phyloP scores from a whole-genome alignment of 768 basidiomycete species.

The Clathrus columnatus region DNA sequence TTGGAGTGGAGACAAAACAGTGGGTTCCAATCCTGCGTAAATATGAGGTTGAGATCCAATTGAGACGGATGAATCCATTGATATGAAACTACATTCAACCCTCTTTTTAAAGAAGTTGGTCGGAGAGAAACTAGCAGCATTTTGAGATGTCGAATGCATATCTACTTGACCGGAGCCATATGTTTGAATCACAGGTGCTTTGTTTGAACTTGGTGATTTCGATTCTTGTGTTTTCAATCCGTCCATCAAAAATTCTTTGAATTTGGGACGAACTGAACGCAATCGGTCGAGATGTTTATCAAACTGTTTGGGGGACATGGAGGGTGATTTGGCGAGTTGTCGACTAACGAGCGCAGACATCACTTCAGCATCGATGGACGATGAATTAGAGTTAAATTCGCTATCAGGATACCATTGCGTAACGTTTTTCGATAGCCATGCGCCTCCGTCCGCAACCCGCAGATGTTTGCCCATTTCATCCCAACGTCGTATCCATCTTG shows the following conservation, averaged over 20 bases:
- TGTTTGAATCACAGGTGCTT: slow-evolving; percentile 15
- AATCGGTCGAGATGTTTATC: slow-evolving; percentile 49
- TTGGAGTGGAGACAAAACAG: slow-evolving; percentile 45
- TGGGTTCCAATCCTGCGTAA: slow-evolving; percentile 54
- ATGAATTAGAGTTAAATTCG: slow-evolving; percentile 27
- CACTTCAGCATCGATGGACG: slow-evolving; percentile 4
- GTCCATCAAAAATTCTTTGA: slow-evolving; percentile 37
- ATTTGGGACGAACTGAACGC: slow-evolving; percentile 46
- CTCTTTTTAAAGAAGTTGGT: slow-evolving; percentile 15
- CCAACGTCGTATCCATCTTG: slow-evolving; percentile 57
- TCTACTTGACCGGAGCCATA: slow-evolving; percentile 15
- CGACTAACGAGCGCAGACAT: not conserved
- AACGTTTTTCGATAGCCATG: slow-evolving; percentile 36
- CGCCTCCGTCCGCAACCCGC: slow-evolving; percentile 15
- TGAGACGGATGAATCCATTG: slow-evolving; percentile 17
- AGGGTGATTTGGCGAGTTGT: slow-evolving; percentile 40
- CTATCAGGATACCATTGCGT: slow-evolving; percentile 36
- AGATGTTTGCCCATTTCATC: slow-evolving; percentile 50
- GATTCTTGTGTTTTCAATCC: slow-evolving; percentile 12
- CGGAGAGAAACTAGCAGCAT: slow-evolving; percentile 10
- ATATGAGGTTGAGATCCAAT: slow-evolving; percentile 63
- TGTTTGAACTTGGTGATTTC: slow-evolving; percentile 2
- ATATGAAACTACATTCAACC: slow-evolving; percentile 15
- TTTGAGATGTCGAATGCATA: slow-evolving; percentile 18
- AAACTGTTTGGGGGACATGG: slow-evolving; percentile 56